Evolutionary conservation across 1,284 basidiomycete genomes (phyloP).

Genomic region (Rhodotorula sp.): DNA sequence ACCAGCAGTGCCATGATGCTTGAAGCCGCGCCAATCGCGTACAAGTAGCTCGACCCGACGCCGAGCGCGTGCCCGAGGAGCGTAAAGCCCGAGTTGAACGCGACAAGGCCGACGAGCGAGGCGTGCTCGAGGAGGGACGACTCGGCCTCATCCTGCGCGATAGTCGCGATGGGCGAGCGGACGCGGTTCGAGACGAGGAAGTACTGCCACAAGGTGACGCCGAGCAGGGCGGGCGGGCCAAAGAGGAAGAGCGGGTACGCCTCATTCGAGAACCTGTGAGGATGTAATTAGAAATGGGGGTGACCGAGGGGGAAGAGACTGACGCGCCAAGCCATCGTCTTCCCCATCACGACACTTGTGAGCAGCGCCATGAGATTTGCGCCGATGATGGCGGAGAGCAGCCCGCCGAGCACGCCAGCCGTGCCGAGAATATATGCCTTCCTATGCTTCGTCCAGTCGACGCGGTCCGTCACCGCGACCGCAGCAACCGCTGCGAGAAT

Average conservation of each 20-base stretch:
- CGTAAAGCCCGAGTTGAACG: conserved; percentile 62
- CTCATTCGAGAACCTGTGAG: conserved; percentile 76
- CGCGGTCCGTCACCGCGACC: conserved; percentile 57
- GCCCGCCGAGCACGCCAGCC: conserved; percentile 56
- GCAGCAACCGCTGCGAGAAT: conserved; percentile 51
- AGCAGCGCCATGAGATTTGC: conserved; percentile 74
- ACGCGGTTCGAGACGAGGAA: conserved; percentile 31
- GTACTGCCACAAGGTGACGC: conserved; percentile 35
- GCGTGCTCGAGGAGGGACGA: conserved; percentile 60
- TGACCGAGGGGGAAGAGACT: background rate
- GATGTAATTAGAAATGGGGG: background rate
- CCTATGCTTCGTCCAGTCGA: conserved; percentile 47
- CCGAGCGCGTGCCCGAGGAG: conserved; percentile 62
- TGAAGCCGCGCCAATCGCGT: conserved; percentile 54
- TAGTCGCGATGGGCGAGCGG: conserved; percentile 28
- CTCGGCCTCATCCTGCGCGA: conserved; percentile 28
- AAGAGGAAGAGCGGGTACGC: conserved; percentile 73
- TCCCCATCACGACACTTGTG: conserved; percentile 67
- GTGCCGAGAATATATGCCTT: conserved; percentile 57
- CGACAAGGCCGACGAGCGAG: conserved; percentile 63
- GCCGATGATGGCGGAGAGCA: conserved; percentile 58
- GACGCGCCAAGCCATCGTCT: conserved; percentile 55
- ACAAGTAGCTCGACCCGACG: conserved; percentile 69
- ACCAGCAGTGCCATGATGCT: conserved; percentile 55
- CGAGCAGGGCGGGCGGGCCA: conserved; percentile 66